Evolutionary conservation across 1,284 basidiomycete genomes (phyloP).

Genomic region (Apiotrichum mycotoxinovorans): DNA sequence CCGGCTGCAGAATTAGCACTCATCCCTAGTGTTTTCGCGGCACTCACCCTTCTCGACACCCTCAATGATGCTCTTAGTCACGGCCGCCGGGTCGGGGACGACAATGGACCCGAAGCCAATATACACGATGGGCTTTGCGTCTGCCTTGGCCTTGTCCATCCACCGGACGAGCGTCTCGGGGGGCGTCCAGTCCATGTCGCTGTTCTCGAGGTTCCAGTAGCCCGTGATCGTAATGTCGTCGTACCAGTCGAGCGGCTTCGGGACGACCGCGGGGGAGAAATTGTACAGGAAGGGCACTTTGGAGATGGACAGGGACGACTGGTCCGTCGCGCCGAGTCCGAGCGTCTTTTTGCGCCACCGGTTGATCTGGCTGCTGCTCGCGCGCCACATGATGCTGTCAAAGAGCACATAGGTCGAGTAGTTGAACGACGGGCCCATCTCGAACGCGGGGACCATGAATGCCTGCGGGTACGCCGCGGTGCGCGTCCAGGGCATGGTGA

Average conservation of each 20-base stretch:
- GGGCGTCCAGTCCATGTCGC: slow-evolving; percentile 59
- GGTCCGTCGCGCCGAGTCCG: slow-evolving; percentile 59
- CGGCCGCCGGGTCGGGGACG: slow-evolving; percentile 63
- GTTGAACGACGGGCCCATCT: slow-evolving; percentile 50
- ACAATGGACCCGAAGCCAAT: slow-evolving; percentile 69
- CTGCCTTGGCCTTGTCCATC: slow-evolving; percentile 59
- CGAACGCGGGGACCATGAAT: slow-evolving; percentile 57
- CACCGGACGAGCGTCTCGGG: slow-evolving; percentile 57
- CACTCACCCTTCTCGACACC: slow-evolving; percentile 61
- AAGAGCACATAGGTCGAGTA: slow-evolving; percentile 55
- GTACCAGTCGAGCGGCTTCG: slow-evolving; percentile 71
- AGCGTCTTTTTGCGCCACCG: slow-evolving; percentile 63
- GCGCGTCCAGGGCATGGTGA: slow-evolving; percentile 70
- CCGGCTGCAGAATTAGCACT: too few species aligned
- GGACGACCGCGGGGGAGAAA: slow-evolving; percentile 60
- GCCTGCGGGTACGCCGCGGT: slow-evolving; percentile 65
- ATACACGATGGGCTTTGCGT: slow-evolving; percentile 66
- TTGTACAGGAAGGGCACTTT: slow-evolving; percentile 71
- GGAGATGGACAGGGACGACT: slow-evolving; percentile 58
- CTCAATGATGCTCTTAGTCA: slow-evolving; percentile 62
- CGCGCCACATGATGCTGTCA: slow-evolving; percentile 73
- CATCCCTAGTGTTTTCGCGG: background rate
- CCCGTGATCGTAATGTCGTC: slow-evolving; percentile 57
- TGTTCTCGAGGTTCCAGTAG: slow-evolving; percentile 66
- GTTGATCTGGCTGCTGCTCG: slow-evolving; percentile 69